Evolutionary conservation across 164 flowering plant species (phyloP).

Genomic region (Liriodendron chinense): DNA sequence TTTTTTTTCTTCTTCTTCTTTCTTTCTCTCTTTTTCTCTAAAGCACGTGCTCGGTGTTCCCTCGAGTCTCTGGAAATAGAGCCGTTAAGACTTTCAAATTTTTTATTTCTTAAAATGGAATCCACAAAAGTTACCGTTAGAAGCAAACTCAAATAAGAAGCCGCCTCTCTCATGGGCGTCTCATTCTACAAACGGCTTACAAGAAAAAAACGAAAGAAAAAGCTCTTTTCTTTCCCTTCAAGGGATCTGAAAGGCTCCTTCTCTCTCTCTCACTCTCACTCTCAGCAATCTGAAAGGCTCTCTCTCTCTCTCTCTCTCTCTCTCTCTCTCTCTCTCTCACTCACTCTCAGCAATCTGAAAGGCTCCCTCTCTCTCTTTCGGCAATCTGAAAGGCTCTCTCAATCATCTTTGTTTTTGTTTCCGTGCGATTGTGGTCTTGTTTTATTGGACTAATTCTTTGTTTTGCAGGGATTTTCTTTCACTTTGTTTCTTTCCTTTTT

Average conservation of each 20-base stretch:
- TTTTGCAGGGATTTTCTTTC: conserved; percentile 7
- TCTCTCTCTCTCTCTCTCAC: background rate
- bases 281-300: background rate
- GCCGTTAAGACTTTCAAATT: background rate
- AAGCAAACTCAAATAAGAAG: background rate
- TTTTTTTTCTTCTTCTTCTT: background rate
- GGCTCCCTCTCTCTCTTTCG: background rate
- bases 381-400: background rate
- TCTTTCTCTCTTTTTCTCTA: no score
- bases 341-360: background rate
- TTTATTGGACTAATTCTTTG: conserved; percentile 5
- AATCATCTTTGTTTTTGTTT: background rate
- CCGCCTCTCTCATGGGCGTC: background rate
- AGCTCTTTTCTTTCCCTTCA: conserved; percentile 7
- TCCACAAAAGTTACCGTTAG: background rate
- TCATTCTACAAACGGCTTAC: background rate
- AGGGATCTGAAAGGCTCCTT: no score
- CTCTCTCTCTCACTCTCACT: background rate
- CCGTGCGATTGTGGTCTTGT: background rate
- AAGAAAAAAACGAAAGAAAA: background rate
- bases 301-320: background rate
- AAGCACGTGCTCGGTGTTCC: background rate
- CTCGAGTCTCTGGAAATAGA: background rate
- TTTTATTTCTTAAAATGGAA: background rate
- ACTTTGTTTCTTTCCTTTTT: background rate